Base-by-base conservation (phyloP, 2,329 filamentous ascomycete species). In the Ophiostoma australiae region DNA sequence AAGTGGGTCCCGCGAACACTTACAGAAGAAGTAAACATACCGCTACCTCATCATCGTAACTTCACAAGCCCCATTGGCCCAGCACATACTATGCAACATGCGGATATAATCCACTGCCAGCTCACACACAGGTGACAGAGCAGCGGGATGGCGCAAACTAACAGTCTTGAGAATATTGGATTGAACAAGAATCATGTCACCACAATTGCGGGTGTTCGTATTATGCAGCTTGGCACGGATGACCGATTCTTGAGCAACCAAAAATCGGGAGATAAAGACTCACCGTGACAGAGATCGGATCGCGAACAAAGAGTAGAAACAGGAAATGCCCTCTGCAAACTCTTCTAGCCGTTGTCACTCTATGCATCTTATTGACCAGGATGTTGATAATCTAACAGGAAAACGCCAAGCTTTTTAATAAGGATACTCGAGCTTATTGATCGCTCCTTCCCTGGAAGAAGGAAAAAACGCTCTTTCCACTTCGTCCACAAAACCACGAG, bases 401-500 rank as follows among this genome's bases (percentile, higher is more conserved):
- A n/a, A 65, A n/a, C 35, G 35, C 63, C 63, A 27, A 37, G 61
- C 33, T 31, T n/a, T 65, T 37, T 33, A 33, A 61, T 35, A 13
- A 63, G 58, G 23, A 66, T 37, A 66, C 61, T 39, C 61, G 61
- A 10, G 61, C 31, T 37, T 39, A n/a, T 37, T 65, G 31, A 65
- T 37, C 61, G 20, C 61, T 65, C 31, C 33, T 65, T 65, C 61
- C 31, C 33, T 20, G 33, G 20, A 37, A 35, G 5, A 65, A 10
- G 20, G n/a, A 35, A 39, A 65, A 10, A 10, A 17, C 61, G 31
- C 20, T 39, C 61, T 37, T 65, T 35, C 61, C 31, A 61, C 55
- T 61, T 31, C n/a, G 55, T 61, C n/a, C 55, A 65, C 61, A 70
- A 72, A 72, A 31, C 23, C 37, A 44, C 69, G 71, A 72, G 71